Base-by-base conservation (phyloP, 768 basidiomycete genomes). In the Tephrocybe sp. region DNA sequence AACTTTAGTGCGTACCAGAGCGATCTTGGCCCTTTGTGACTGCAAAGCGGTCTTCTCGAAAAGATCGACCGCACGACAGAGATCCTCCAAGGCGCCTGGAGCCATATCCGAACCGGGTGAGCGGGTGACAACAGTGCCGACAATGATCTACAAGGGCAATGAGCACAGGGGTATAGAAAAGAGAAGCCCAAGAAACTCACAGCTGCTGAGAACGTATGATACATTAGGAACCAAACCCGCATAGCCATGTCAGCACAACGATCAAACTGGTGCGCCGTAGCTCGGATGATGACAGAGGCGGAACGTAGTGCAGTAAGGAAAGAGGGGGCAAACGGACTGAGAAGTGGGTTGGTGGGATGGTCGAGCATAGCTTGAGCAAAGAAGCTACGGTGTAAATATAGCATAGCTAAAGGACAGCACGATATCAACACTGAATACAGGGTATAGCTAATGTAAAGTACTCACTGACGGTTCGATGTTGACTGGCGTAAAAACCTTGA, bases 321-420 rank as follows among this genome's bases (percentile, higher is more conserved):
- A 7, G 79, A 80, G 4, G 77, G 76, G 0, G 79, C 77, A 50
- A 77, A 82, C 0, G 77, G 75, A 49, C 78, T 79, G 9, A 77
- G 63, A 22, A 81, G 66, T 1, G 80, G 80, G 56, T 80, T 80
- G 11, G 68, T 60, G 1, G 79, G 78, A 53, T 74, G 67, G 55
- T 79, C 78, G 8, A 80, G 67, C 68, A 82, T 72, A 4, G 79
- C 77, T 55, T 82, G 77, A 3, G 79, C 78, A 45, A 80, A 82
- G 65, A 77, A 82, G 52, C 77, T 78, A 40, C 79, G 63, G 53
- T 82, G 79, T 1, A 82, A 64, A 57, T 79, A 79, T 10, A 80
- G 54, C 76, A 82, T 75, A 3, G 73, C 77, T 76, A 50, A 30
- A 50, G 13, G n/a, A 12, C 10, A 15, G 25, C 4, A 15, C 15